phyloP scores from a whole-genome alignment of 495 filamentous ascomycete genomes.

The Venustampulla echinocandica region DNA sequence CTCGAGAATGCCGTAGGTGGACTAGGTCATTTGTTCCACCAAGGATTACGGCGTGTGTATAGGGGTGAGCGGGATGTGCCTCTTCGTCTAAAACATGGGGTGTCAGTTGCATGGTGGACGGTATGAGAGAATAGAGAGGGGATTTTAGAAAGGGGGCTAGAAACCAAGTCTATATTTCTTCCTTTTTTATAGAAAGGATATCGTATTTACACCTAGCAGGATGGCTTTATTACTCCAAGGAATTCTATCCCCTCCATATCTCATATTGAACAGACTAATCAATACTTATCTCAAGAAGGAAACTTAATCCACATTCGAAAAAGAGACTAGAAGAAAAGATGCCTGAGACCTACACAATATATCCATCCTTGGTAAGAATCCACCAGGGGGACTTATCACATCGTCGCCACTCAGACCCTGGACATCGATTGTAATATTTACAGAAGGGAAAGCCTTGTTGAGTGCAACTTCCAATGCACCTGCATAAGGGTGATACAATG shows the following conservation, averaged over 20 bases:
- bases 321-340: too few relatives aligned
- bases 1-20: background rate
- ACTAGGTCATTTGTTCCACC: slow-evolving; percentile 21
- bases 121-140: slow-evolving; percentile 35
- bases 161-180: too few relatives aligned
- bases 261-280: too few relatives aligned
- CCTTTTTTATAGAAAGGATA: too few relatives aligned
- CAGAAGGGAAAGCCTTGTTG: slow-evolving; percentile 8
- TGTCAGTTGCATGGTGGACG: slow-evolving; percentile 32
- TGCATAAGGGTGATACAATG: slow-evolving; percentile 45
- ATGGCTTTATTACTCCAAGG: too few relatives aligned
- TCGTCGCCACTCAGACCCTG: slow-evolving; percentile 45
- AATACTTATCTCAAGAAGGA: too few relatives aligned
- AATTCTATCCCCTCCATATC: too few relatives aligned
- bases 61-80: slow-evolving; percentile 3
- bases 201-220: too few relatives aligned
- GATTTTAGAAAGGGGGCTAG: background rate
- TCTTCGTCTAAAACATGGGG: slow-evolving; percentile 13
- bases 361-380: slow-evolving; percentile 38
- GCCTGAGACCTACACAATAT: slow-evolving; percentile 34
- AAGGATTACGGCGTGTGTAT: slow-evolving; percentile 17
- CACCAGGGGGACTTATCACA: slow-evolving; percentile 31
- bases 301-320: too few relatives aligned
- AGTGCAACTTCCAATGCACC: slow-evolving; percentile 10
- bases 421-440: slow-evolving; percentile 24